Percentiles rank a stretch among this genome's conserved stretches.
Conservation (phyloP, 1,139 yeast genomes). For the Geotrichum carabidarum region DNA sequence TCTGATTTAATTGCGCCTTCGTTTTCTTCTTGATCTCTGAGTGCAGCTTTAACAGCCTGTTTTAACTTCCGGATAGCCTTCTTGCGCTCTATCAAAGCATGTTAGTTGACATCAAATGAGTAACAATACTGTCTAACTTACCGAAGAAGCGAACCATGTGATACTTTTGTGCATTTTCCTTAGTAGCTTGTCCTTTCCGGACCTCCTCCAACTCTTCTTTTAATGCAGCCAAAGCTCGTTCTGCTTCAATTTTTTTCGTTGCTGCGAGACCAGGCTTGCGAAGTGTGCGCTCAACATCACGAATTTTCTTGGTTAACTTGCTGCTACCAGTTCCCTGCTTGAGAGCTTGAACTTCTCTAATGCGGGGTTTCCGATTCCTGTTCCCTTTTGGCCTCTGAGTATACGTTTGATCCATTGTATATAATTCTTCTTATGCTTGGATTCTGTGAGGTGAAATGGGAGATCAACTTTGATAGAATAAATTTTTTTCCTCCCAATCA, state of each 20-base stretch:
- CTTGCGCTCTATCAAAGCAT: slow-evolving; percentile 46
- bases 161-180: slow-evolving; percentile 66
- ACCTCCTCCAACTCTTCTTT: slow-evolving; percentile 59
- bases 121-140: background rate
- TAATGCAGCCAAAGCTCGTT: slow-evolving; percentile 76
- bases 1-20: slow-evolving; percentile 40
- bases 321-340: slow-evolving; percentile 19
- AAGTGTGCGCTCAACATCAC: slow-evolving; percentile 75
- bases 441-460: background rate
- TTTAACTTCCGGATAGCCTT: slow-evolving; percentile 76
- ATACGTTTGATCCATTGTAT: background rate
- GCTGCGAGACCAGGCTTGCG: slow-evolving; percentile 51
- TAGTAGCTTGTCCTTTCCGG: slow-evolving; percentile 48
- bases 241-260: slow-evolving; percentile 70
- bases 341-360: slow-evolving; percentile 15
- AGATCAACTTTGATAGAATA: background rate
- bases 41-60: slow-evolving; percentile 51
- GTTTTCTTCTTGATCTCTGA: slow-evolving; percentile 28
- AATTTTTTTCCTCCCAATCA: too few relatives aligned
- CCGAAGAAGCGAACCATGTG: slow-evolving; percentile 91
- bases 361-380: slow-evolving; percentile 2
- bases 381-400: background rate
- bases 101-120: background rate
- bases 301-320: slow-evolving; percentile 67
- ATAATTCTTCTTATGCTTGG: background rate